Percentiles rank a stretch among this genome's conserved stretches.
Conservation (phyloP, 768 basidiomycete species). For the Pulveroboletus sp. region DNA sequence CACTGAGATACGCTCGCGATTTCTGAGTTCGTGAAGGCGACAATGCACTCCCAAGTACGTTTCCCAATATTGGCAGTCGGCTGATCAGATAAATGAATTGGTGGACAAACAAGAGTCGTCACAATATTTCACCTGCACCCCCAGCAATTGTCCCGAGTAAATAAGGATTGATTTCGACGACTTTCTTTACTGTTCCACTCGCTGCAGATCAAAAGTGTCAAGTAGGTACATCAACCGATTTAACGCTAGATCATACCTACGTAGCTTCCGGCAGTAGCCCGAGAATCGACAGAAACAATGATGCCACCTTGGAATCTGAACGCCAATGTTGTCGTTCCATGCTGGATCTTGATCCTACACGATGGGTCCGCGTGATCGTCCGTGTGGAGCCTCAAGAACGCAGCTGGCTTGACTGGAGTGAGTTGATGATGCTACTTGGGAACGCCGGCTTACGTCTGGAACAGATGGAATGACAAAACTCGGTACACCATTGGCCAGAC, state of each 20-base stretch:
- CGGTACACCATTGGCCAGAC: constrained; percentile 64
- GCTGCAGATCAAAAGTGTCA: constrained; percentile 43
- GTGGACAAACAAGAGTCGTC: not conserved
- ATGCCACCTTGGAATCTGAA: constrained; percentile 97
- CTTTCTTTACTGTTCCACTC: constrained; percentile 97
- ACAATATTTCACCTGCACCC: constrained; percentile 71
- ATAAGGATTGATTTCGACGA: constrained; percentile 99
- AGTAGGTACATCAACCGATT: not conserved
- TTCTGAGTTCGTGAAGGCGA: constrained; percentile 92
- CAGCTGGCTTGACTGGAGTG: constrained; percentile 58
- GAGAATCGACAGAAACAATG: constrained; percentile 98
- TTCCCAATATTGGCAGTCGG: constrained; percentile 97
- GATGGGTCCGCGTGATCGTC: constrained; percentile 92
- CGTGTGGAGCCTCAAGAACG: constrained; percentile 90
- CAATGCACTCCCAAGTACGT: constrained; percentile 99
- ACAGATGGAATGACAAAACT: constrained; percentile 69
- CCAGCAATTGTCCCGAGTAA: constrained; percentile 99
- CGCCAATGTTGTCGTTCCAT: constrained; percentile 96
- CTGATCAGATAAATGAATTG: constrained; percentile 35
- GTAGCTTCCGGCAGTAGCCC: constrained; percentile 96
- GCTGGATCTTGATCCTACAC: constrained; percentile 96
- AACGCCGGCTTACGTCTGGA: constrained; percentile 56
- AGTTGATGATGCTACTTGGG: not conserved
- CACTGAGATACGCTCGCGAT: constrained; percentile 95
- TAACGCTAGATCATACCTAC: constrained; percentile 58